Evolutionary conservation across 495 filamentous ascomycete species (phyloP), one percentile per base, ranked within the genome.

Genomic region (Rhypophila decipiens): DNA sequence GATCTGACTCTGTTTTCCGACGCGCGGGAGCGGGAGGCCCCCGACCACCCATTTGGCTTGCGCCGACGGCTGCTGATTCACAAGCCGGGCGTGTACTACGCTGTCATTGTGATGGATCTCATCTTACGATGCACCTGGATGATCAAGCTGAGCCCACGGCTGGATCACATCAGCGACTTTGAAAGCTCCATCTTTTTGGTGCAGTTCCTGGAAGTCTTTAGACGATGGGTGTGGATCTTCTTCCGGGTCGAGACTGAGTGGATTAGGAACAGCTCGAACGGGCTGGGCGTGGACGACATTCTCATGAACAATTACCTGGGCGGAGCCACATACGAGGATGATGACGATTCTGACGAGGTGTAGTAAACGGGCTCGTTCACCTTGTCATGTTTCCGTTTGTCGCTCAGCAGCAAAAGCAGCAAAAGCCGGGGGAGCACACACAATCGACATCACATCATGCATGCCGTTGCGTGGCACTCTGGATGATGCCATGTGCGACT

Each of bases 191-290:
- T 97, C 31, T 98, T 95, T 62, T 49, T 88, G n/a, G 78, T 96
- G 52, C 84, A 96, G 70, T 70, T 85, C 31, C 69, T 93, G 15
- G 93, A 98, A 65, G 83, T 97, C 7, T 74, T 85, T 17, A 78
- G 93, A 34, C 76, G 93, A 15, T 96, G 90, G 90, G 78, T 97
- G 55, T 98, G 93, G 93, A 87, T 93, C 38, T 96, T 97, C 67
- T 90, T 97, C 63, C 79, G 93, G 2, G 81, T 90, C 19, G 93
- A 98, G 73, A 86, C 87, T 18, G 93, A 98, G 72, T 95, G 85
- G 85, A 76, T 88, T 39, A 67, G 71, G 35, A 73, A 62, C 45
- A 61, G 58, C 2, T 40, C 48, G 2, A 51, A 55, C 1, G 68
- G 70, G 10, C 55, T 65, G 21, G 71, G 59, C 4, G 49, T 55